Evolutionary conservation across 2,329 filamentous ascomycete genomes (phyloP).

Genomic region (Alternaria sp.): DNA sequence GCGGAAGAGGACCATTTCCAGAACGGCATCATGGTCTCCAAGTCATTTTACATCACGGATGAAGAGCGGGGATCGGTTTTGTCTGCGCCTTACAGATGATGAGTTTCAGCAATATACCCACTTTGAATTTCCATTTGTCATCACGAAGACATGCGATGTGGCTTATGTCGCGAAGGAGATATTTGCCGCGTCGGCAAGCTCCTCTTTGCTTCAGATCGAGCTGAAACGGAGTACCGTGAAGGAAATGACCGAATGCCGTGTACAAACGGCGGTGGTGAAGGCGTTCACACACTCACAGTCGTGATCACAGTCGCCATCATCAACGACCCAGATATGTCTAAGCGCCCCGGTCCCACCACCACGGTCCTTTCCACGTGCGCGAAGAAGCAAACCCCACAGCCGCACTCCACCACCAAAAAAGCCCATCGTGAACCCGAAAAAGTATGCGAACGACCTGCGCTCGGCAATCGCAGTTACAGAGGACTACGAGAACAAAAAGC

Average conservation of each 20-base stretch:
- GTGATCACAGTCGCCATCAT: accelerated
- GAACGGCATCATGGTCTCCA: conserved; percentile 37
- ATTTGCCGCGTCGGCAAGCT: not conserved
- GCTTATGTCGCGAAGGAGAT: not conserved
- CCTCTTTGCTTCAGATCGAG: not conserved
- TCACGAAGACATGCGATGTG: not conserved
- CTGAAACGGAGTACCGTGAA: not conserved
- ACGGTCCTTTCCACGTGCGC: not conserved
- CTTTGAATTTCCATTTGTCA: not conserved
- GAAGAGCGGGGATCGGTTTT: conserved; percentile 25
- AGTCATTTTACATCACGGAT: conserved; percentile 40
- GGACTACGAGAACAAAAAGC: not conserved
- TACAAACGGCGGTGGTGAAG: not conserved
- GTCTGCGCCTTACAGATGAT: conserved; percentile 10
- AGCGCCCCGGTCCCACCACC: not conserved
- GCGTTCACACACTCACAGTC: not conserved
- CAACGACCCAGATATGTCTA: not conserved
- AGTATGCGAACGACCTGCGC: not conserved
- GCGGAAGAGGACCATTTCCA: conserved; percentile 30
- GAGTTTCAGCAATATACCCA: not conserved
- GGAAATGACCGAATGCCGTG: not conserved
- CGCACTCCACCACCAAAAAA: not conserved
- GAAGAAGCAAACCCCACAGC: not conserved
- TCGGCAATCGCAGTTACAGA: not conserved
- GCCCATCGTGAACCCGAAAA: not conserved